phyloP scores from a whole-genome alignment of 1,284 basidiomycete species.

The Uromyces viciae-fabae region DNA sequence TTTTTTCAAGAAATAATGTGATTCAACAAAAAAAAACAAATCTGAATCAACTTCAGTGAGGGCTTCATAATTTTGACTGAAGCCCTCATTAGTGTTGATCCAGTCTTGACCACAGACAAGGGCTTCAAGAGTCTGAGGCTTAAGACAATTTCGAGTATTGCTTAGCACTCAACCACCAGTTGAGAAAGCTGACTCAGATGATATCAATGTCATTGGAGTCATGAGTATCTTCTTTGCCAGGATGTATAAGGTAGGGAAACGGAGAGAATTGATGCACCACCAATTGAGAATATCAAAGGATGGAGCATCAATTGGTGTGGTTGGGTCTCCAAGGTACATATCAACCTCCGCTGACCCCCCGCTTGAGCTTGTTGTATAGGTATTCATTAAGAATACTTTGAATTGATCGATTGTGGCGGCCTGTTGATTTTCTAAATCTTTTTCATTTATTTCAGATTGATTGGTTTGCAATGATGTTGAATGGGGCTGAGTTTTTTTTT shows the following conservation, averaged over 20 bases:
- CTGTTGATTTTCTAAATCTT: not conserved
- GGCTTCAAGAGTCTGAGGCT: not conserved
- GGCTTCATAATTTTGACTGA: no score
- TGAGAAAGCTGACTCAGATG: not conserved
- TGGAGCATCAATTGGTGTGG: not conserved
- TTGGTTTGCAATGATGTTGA: no score
- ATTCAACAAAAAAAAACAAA: no score
- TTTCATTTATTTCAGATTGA: no score
- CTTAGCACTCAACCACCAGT: not conserved
- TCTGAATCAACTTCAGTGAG: no score
- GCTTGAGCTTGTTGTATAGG: not conserved
- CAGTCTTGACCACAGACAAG: not conserved
- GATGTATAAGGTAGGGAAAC: not conserved
- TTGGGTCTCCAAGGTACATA: not conserved
- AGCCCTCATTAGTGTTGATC: not conserved
- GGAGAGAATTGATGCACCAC: not conserved
- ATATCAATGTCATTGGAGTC: not conserved
- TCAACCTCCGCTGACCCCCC: not conserved
- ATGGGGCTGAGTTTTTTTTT: not conserved
- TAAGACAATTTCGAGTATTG: not conserved
- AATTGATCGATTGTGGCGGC: not conserved
- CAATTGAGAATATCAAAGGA: not conserved
- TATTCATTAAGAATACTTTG: not conserved
- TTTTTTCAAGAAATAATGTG: not conserved
- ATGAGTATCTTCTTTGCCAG: not conserved